These are phyloP conservation scores for Neurospora sp. DNA, from an alignment of 495 filamentous ascomycete genomes.

Conservation along the genomic window DNA sequence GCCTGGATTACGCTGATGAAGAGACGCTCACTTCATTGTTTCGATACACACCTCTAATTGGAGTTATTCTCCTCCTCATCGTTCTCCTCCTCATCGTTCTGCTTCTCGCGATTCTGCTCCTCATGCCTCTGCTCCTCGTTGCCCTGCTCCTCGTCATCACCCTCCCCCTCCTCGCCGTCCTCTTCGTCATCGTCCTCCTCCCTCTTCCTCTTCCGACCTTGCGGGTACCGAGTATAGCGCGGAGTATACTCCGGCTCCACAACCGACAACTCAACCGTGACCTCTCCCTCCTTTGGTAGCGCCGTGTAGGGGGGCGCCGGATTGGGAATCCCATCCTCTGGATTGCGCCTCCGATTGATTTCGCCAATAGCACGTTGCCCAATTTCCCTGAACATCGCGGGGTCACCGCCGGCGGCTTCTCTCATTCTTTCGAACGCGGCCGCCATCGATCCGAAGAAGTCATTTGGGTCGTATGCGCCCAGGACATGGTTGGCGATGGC, in stretches of 20 bases:
- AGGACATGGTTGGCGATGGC: neutral
- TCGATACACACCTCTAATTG: neutral
- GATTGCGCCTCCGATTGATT: neutral
- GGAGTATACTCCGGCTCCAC: neutral
- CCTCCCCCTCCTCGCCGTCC: neutral
- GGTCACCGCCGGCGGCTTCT: neutral
- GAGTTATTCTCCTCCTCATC: too few species aligned
- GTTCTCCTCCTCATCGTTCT: neutral
- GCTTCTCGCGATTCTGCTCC: neutral
- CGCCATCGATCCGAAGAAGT: neutral
- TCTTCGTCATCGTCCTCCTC: neutral
- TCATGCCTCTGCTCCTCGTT: neutral
- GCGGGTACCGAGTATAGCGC: neutral
- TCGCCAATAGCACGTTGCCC: fast-evolving
- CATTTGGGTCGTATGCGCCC: neutral
- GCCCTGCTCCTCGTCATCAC: neutral
- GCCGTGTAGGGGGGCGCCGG: neutral
- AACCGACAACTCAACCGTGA: neutral
- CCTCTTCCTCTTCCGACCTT: neutral
- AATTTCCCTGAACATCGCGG: neutral
- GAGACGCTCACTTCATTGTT: neutral
- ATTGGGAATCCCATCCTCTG: neutral
- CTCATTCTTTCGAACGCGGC: neutral
- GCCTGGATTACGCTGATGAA: neutral
- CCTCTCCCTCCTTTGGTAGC: neutral